These are phyloP conservation scores for Fusarium virguliforme DNA, from an alignment of 2,329 filamentous ascomycete genomes.

Conservation along the genomic window DNA sequence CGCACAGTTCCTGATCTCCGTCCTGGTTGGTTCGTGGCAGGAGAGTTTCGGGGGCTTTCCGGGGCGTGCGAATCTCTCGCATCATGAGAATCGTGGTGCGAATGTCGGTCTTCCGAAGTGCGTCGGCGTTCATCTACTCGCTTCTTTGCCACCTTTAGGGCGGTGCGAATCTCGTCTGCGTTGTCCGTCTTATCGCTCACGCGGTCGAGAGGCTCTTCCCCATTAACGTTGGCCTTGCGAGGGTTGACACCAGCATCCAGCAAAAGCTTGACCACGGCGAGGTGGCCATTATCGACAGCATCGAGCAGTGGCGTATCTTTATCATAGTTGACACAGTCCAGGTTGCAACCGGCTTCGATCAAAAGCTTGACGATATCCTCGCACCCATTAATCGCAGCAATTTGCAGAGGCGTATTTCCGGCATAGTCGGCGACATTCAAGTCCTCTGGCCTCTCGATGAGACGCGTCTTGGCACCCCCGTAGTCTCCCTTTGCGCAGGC, in stretches of 20 bases:
- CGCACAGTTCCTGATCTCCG: conserved; percentile 71
- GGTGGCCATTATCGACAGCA: conserved; percentile 94
- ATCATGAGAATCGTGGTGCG: conserved; percentile 64
- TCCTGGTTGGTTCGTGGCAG: conserved; percentile 62
- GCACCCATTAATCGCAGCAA: conserved; percentile 89
- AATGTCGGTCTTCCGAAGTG: conserved; percentile 72
- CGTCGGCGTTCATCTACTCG: conserved; percentile 69
- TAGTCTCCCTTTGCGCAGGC: conserved; percentile 90
- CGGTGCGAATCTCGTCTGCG: conserved; percentile 82
- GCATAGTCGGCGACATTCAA: conserved; percentile 93
- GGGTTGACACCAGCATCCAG: conserved; percentile 92
- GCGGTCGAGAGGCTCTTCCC: conserved; percentile 91
- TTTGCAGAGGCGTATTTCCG: conserved; percentile 95
- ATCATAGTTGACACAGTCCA: conserved; percentile 84
- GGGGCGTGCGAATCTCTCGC: conserved; percentile 68
- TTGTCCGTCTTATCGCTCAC: conserved; percentile 83
- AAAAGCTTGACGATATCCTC: conserved; percentile 90
- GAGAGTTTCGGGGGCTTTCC: conserved; percentile 73
- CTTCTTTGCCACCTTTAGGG: conserved; percentile 74
- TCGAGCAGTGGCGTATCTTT: conserved; percentile 96
- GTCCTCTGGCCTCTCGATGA: conserved; percentile 87
- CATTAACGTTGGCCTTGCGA: conserved; percentile 90
- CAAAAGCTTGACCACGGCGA: conserved; percentile 88
- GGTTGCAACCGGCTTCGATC: conserved; percentile 85
- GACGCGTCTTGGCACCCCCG: conserved; percentile 81